Evolutionary conservation across 1,284 basidiomycete genomes (phyloP).

Genomic region (Athelia psychrophila): DNA sequence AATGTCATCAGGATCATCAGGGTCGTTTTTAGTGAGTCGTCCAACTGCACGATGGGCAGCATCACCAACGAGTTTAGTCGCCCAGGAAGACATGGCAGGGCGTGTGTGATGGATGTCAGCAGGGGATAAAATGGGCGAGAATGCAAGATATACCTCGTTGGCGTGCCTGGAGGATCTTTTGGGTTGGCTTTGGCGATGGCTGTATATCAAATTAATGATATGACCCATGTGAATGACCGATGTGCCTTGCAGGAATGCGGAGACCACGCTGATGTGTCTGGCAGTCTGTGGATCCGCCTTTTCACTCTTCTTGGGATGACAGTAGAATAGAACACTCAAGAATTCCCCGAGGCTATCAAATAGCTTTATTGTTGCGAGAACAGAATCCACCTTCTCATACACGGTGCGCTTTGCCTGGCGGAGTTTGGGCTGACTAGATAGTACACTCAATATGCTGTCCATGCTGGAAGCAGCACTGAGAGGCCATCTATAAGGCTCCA

Average conservation of each 20-base stretch:
- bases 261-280: not conserved
- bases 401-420: not conserved
- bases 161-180: not conserved
- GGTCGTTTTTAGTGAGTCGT: not conserved
- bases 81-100: not conserved
- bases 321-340: not conserved
- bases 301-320: not conserved
- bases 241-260: not conserved
- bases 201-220: not conserved
- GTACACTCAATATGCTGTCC: too few relatives aligned
- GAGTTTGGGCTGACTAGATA: not conserved
- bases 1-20: not conserved
- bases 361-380: not conserved
- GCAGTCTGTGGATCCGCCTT: not conserved
- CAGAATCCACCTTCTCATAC: not conserved
- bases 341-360: not conserved
- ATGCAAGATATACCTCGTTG: not conserved
- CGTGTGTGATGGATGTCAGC: not conserved
- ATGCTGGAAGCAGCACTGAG: too few relatives aligned
- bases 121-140: not conserved
- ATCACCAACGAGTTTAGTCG: not conserved
- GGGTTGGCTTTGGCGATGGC: not conserved
- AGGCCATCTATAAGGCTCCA: slow-evolving; percentile 30
- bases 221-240: not conserved
- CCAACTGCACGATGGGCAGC: not conserved